Base-by-base conservation (phyloP, 2,329 filamentous ascomycete genomes). In the Colletotrichum sp. region DNA sequence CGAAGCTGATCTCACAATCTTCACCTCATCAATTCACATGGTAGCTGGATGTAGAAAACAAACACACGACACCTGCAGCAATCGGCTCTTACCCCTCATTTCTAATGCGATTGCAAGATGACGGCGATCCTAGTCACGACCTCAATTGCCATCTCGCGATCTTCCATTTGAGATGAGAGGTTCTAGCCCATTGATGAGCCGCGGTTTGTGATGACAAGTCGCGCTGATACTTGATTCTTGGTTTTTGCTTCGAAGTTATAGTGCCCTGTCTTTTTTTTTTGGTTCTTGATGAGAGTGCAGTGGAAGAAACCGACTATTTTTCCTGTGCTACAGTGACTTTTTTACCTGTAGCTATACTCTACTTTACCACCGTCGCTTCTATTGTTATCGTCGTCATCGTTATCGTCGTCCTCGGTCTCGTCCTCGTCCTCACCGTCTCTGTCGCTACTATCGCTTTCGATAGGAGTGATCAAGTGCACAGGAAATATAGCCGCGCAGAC, bases 1-100 rank as follows among this genome's bases (percentile, higher is more conserved):
- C n/a, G 6, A 52, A 24, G 13, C 10, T 52, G 44, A 24, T 13
- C 10, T 13, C 44, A 21, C n/a, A 21, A 21, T 21, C n/a, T 52
- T 52, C 6, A 21, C n/a, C 10, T 52, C 16, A 8, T 21, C n/a
- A 52, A 8, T 52, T 52, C 10, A 52, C 44, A 21, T 52, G 44
- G n/a, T 52, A 12, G 44, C 44, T 52, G 44, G 44, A 52, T 52
- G n/a, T 21, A 52, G 44, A 52, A 52, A 52, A 21, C 44, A 52
- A 21, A 52, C n/a, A 52, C 44, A 52, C 44, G 44, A 52, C 44
- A 52, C n/a, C 44, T 52, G 44, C n/a, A 52, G 12, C 10, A 52
- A 21, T 21, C 4, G 6, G 6, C 44, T 52, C 10, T 21, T 52
- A 24, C 44, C 44, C 44, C 44, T 4, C 6, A 52, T 21, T 21